These are phyloP conservation scores for Phialemoniopsis sp. DNA, from an alignment of 2,329 filamentous ascomycete species.

Conservation along the genomic window DNA sequence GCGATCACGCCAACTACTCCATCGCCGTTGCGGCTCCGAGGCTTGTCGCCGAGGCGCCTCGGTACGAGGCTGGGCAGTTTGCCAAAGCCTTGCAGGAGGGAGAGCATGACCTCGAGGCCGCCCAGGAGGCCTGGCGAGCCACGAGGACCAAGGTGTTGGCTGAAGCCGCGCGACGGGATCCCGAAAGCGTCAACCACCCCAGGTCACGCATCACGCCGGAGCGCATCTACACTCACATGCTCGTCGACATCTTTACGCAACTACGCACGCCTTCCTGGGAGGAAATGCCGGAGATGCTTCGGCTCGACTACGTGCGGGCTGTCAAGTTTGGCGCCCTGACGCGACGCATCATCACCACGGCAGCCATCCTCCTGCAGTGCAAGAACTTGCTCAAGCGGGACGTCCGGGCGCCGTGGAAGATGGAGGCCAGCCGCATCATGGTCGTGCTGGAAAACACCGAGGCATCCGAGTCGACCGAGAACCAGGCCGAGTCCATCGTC, in stretches of 20 bases:
- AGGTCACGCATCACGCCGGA: slow-evolving; percentile 61
- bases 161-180: slow-evolving; percentile 65
- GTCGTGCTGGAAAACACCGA: slow-evolving; percentile 56
- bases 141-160: slow-evolving; percentile 61
- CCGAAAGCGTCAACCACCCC: slow-evolving; percentile 60
- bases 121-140: slow-evolving; percentile 62
- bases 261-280: slow-evolving; percentile 41
- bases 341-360: slow-evolving; percentile 66
- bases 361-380: slow-evolving; percentile 71
- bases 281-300: slow-evolving; percentile 69
- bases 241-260: slow-evolving; percentile 71
- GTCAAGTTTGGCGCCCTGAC: slow-evolving; percentile 50
- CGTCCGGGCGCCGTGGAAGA: slow-evolving; percentile 73
- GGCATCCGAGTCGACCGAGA: slow-evolving; percentile 31
- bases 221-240: slow-evolving; percentile 71
- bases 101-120: slow-evolving; percentile 49
- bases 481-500: slow-evolving; percentile 41
- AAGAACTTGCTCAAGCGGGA: slow-evolving; percentile 83
- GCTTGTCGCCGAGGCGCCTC: slow-evolving; percentile 65
- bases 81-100: slow-evolving; percentile 57
- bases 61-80: slow-evolving; percentile 74
- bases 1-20: slow-evolving; percentile 81
- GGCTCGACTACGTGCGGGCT: slow-evolving; percentile 63
- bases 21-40: slow-evolving; percentile 67
- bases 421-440: slow-evolving; percentile 68